Evolutionary conservation across 352 stramenopile genomes (phyloP).

Genomic region (Pythium aphanidermatum): DNA sequence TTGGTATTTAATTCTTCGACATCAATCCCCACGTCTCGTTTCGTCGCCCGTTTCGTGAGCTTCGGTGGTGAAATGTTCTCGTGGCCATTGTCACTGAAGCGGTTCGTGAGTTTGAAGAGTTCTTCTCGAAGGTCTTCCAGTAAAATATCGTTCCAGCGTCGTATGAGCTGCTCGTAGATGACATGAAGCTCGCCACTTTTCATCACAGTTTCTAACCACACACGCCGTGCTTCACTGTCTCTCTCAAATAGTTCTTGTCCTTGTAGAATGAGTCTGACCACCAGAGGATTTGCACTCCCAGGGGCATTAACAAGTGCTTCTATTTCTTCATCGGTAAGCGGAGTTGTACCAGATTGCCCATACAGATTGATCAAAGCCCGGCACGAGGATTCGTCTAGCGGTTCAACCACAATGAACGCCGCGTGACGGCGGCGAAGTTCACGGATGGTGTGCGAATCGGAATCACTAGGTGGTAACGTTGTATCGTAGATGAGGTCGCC

Average conservation of each 20-base stretch:
- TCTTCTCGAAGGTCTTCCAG: constrained; percentile 44
- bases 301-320: constrained; percentile 33
- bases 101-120: constrained; percentile 14
- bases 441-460: constrained; percentile 66
- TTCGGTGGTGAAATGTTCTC: constrained; percentile 1
- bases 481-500: constrained; percentile 67
- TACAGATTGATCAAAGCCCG: constrained; percentile 34
- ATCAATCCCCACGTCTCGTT: constrained; percentile 10
- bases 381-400: constrained; percentile 62
- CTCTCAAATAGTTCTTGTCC: constrained; percentile 44
- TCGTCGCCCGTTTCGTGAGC: constrained; percentile 9
- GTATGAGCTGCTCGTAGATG: constrained; percentile 64
- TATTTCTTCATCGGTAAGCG: constrained; percentile 32
- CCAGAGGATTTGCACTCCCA: constrained; percentile 67
- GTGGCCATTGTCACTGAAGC: not conserved
- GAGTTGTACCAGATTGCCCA: not conserved
- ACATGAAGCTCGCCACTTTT: constrained; percentile 34
- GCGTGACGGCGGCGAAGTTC: constrained; percentile 61
- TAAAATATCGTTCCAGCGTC: constrained; percentile 69
- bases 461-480: constrained; percentile 25
- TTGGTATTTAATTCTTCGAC: not conserved
- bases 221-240: constrained; percentile 1
- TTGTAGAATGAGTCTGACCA: constrained; percentile 54
- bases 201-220: constrained; percentile 42
- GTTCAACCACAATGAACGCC: constrained; percentile 59